Conservation (phyloP, 2,329 filamentous ascomycete species). For the Arthrobotrys sphaeroides region DNA sequence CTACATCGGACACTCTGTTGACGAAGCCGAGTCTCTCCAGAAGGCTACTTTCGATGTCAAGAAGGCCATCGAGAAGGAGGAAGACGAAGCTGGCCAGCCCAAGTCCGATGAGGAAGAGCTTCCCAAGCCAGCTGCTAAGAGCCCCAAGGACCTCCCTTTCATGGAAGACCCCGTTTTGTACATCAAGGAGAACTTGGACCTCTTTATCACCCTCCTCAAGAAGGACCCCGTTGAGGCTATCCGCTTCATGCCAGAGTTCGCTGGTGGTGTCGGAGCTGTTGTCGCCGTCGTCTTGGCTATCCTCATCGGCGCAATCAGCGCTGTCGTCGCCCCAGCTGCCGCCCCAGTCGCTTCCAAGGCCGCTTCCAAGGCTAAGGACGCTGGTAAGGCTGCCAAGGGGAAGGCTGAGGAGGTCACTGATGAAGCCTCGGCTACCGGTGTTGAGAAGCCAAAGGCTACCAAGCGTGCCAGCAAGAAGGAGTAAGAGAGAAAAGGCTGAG, state of each 20-base stretch:
- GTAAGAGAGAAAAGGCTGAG: conserved; percentile 18
- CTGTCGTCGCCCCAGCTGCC: conserved; percentile 73
- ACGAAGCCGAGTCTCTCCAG: conserved; percentile 88
- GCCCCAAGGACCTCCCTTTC: conserved; percentile 83
- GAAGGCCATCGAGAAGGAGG: conserved; percentile 80
- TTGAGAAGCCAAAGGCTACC: conserved; percentile 78
- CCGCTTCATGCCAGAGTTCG: conserved; percentile 90
- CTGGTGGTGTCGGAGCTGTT: conserved; percentile 78
- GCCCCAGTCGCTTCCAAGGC: conserved; percentile 71
- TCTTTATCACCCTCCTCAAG: conserved; percentile 86
- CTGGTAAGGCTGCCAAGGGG: conserved; percentile 63
- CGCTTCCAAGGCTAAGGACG: conserved; percentile 76
- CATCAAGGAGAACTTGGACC: conserved; percentile 89
- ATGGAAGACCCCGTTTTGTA: conserved; percentile 87
- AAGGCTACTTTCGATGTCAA: conserved; percentile 91
- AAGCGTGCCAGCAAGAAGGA: conserved; percentile 69
- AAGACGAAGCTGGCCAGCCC: conserved; percentile 79
- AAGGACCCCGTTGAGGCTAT: conserved; percentile 83
- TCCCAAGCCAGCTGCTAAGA: conserved; percentile 71
- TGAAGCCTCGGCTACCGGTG: conserved; percentile 67
- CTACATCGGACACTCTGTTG: conserved; percentile 97
- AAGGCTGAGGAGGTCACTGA: conserved; percentile 76
- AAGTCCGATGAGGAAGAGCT: conserved; percentile 66
- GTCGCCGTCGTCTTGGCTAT: conserved; percentile 76
- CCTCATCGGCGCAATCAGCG: conserved; percentile 72